Percentiles rank a stretch among this genome's conserved stretches.
Conservation (phyloP, 306 rosid species). For the Inga laurina region DNA sequence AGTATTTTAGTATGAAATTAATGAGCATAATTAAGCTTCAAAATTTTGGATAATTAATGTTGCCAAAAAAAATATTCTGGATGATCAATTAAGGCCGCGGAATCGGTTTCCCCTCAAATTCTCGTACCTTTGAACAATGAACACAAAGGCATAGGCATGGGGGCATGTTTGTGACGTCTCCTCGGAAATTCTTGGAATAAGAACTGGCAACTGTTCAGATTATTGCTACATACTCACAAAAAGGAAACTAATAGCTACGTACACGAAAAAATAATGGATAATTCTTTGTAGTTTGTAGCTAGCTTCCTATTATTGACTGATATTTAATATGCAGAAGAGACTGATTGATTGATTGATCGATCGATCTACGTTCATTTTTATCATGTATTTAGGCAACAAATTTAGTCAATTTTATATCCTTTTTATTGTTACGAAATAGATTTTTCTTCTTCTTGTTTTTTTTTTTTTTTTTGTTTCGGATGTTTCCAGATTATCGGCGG, state of each 20-base stretch:
- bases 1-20: not conserved
- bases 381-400: not conserved
- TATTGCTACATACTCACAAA: constrained; percentile 7
- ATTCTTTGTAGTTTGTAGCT: not conserved
- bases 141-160: not conserved
- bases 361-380: not conserved
- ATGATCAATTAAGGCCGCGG: too few species aligned
- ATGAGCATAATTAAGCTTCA: not conserved
- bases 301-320: constrained; percentile 27
- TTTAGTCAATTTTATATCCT: not conserved
- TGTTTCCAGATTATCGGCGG: not conserved
- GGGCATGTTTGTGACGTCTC: constrained; percentile 42
- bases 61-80: too few species aligned
- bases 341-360: not conserved
- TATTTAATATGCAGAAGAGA: not conserved
- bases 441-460: constrained; percentile 8
- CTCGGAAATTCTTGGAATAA: constrained; percentile 45
- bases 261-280: not conserved
- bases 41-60: not conserved
- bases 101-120: too few species aligned
- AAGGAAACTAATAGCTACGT: not conserved
- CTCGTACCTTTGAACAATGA: too few species aligned
- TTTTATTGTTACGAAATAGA: constrained; percentile 30
- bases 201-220: constrained; percentile 41
- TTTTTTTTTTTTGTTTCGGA: not conserved